Evolutionary conservation across 2,329 filamentous ascomycete species (phyloP), one percentile per base, ranked within the genome.

Genomic region (Epichloe glyceriae): DNA sequence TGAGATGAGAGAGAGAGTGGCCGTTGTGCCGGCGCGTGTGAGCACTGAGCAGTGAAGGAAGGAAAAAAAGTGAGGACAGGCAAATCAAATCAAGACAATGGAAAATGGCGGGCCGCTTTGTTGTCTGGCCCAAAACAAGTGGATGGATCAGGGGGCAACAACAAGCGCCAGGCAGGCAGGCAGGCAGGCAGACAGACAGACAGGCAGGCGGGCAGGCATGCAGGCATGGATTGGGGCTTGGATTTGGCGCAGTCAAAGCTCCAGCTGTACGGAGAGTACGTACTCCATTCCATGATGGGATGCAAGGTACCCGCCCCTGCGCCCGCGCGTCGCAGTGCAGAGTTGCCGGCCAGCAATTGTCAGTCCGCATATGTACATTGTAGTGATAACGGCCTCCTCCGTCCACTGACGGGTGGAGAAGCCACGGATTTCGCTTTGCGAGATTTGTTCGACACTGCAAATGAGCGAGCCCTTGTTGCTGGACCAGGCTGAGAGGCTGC

Each of bases 261-360:
- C 26, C 26, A 26, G 26, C 26, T 26, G 26, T 26, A 26, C 22
- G 7, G 2, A 7, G 22, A 26, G 26, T 26, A 26, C 26, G 26
- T 26, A 2, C 7, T 26, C 22, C 7, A 7, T 26, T 26, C n/a
- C n/a, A n/a, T n/a, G 38, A 39, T 19, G 42, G 10, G 38, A 48
- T 39, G 50, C 46, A 51, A 51, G 50, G 50, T 51, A 51, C 50
- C 46, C 50, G 50, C 20, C 20, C 30, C 40, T 51, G 38, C 35
- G 20, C 26, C 43, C 12, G 14, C 14, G 22, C 14, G 20, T 35
- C 33, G 40, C 30, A 34, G 19, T 4, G n/a, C 14, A 30, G 12
- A 26, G 26, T 8, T 43, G 20, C 20, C 7, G 20, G 20, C 20
- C 20, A 42, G 26, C 26, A n/a, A 30, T 5, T 43, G 20, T 19